Base-by-base conservation (phyloP, 352 stramenopile genomes). In the Phytophthora hybrid region DNA sequence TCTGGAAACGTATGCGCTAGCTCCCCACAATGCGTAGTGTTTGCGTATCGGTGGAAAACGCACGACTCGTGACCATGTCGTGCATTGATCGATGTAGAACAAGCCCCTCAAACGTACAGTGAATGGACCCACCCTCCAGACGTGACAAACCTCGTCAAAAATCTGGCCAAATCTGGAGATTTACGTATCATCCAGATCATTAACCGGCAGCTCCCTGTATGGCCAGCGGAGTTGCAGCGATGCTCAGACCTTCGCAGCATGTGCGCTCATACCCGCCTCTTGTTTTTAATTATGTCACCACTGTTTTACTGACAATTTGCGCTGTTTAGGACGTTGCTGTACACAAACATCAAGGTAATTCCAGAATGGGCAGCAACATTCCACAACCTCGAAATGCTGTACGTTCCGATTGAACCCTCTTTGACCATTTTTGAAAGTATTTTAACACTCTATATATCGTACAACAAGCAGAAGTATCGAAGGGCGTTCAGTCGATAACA, bases 31-130 rank as follows among this genome's bases (percentile, higher is more conserved):
- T 58, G 52, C 23, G 52, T 37, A n/a, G 52, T 58, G 13, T 39
- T 39, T 14, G 52, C 52, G 1, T 58, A 58, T 37, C 52, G 52
- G 1, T 58, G 52, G 23, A n/a, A 54, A 54, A 54, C 1, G 5
- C n/a, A 37, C 6, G 64, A 69, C 5, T 55, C 53, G 3, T 87
- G 80, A 19, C 72, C 76, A 1, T 85, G 78, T 32, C 53, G 83
- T 3, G 67, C 73, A 23, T 70, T 75, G 26, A 75, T 88, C 19
- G 69, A 87, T 44, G 41, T 55, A 16, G 61, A 80, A 11, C 26
- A 72, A 44, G 47, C 52, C 3, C 76, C 65, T 19, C 56, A 44
- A 47, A 65, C 29, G 2, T 80, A 71, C 41, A 39, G 19, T 6
- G 63, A 77, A 46, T 71, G 64, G 54, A 46, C 53, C 10, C 26